Conservation (phyloP, 345 rosid species). For the Arabis hirsuta region DNA sequence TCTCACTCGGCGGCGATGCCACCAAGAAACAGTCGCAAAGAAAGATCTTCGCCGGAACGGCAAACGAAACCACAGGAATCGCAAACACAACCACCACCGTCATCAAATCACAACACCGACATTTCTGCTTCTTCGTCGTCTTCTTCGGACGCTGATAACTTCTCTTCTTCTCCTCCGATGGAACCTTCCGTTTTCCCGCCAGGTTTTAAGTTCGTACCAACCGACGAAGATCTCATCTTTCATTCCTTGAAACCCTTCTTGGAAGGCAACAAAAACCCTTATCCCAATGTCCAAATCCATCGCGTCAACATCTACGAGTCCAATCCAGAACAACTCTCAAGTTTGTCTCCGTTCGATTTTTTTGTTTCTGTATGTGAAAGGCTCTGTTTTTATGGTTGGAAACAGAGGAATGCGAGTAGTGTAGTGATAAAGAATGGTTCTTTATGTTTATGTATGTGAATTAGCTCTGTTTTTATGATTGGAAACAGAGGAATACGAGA, state of each 20-base stretch:
- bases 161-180: background rate
- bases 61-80: background rate
- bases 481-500: slow-evolving; percentile 8
- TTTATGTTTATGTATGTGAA: background rate
- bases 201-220: slow-evolving; percentile 3
- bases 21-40: slow-evolving; percentile 1
- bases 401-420: too few relatives aligned
- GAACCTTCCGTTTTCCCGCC: background rate
- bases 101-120: background rate
- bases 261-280: background rate
- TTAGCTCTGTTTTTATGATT: background rate
- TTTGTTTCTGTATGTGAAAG: background rate
- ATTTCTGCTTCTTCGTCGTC: slow-evolving; percentile 7
- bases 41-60: slow-evolving; percentile 1
- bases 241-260: slow-evolving; percentile 11
- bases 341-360: background rate
- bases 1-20: background rate
- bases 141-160: slow-evolving; percentile 4
- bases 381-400: background rate
- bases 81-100: background rate
- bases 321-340: slow-evolving; percentile 1
- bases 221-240: background rate
- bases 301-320: slow-evolving; percentile 6
- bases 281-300: background rate
- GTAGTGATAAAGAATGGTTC: too few relatives aligned